Evolutionary conservation across 2,329 filamentous ascomycete genomes (phyloP).

Genomic region (Magnaporthiopsis poae): DNA sequence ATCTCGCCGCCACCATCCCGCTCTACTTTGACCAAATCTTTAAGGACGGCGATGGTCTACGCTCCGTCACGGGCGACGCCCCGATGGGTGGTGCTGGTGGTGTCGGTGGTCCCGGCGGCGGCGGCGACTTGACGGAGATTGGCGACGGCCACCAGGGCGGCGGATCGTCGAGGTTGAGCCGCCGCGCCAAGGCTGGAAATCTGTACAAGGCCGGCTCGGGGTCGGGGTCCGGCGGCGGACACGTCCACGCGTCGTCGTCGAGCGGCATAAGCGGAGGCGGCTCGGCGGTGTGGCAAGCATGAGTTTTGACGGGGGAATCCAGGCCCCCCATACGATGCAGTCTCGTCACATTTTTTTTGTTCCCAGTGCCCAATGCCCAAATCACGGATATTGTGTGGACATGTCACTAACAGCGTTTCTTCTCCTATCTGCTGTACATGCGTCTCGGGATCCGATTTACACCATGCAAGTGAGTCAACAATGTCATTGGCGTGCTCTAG

Average conservation of each 20-base stretch:
- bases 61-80: constrained; percentile 12
- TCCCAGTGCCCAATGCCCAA: background rate
- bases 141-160: background rate
- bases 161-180: background rate
- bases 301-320: background rate
- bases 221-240: too few relatives aligned
- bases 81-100: background rate
- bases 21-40: constrained; percentile 63
- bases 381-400: background rate
- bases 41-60: constrained; percentile 66
- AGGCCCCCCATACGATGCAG: background rate
- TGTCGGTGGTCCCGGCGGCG: background rate
- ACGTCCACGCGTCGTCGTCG: background rate
- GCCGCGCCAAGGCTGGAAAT: background rate
- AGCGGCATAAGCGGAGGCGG: background rate
- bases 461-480: background rate
- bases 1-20: constrained; percentile 62
- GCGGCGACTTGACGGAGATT: constrained; percentile 8
- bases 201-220: background rate
- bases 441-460: too few relatives aligned
- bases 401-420: background rate
- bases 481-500: background rate
- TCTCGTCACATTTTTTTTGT: too few relatives aligned
- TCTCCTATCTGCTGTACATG: background rate
- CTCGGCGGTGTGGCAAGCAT: background rate